phyloP scores from a whole-genome alignment of 2,329 filamentous ascomycete genomes.

The Pyrenophora seminiperda region DNA sequence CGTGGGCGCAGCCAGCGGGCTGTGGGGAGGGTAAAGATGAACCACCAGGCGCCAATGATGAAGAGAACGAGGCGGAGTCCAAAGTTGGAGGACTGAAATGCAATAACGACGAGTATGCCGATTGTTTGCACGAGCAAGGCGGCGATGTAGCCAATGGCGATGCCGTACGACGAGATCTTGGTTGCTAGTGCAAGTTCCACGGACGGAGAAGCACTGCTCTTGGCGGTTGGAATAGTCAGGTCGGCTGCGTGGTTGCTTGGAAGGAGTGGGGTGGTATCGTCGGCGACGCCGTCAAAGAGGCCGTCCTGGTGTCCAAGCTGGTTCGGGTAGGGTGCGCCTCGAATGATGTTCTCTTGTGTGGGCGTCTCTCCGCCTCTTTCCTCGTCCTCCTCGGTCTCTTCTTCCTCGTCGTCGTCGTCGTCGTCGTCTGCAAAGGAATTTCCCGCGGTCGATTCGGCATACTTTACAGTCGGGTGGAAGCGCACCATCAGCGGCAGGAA shows the following conservation, averaged over 20 bases:
- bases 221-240: constrained; percentile 38
- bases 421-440: constrained; percentile 34
- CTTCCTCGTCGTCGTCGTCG: constrained; percentile 26
- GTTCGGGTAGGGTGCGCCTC: constrained; percentile 36
- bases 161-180: constrained; percentile 87
- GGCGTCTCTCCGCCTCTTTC: constrained; percentile 18
- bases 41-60: constrained; percentile 90
- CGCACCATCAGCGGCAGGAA: constrained; percentile 90
- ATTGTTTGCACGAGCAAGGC: constrained; percentile 83
- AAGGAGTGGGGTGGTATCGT: constrained; percentile 48
- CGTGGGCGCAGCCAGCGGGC: constrained; percentile 85
- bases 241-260: constrained; percentile 32
- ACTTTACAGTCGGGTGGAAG: constrained; percentile 70
- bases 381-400: constrained; percentile 18
- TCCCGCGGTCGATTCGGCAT: constrained; percentile 31
- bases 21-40: constrained; percentile 84
- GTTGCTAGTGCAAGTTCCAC: constrained; percentile 81
- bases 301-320: constrained; percentile 32
- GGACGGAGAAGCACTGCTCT: constrained; percentile 53
- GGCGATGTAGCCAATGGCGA: constrained; percentile 91
- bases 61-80: constrained; percentile 86
- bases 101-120: constrained; percentile 73
- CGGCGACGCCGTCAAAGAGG: constrained; percentile 35
- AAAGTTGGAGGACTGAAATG: constrained; percentile 72
- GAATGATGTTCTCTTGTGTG: constrained; percentile 25